These are phyloP conservation scores for Cytospora chrysosperma DNA, from an alignment of 2,329 filamentous ascomycete genomes.

Conservation along the genomic window DNA sequence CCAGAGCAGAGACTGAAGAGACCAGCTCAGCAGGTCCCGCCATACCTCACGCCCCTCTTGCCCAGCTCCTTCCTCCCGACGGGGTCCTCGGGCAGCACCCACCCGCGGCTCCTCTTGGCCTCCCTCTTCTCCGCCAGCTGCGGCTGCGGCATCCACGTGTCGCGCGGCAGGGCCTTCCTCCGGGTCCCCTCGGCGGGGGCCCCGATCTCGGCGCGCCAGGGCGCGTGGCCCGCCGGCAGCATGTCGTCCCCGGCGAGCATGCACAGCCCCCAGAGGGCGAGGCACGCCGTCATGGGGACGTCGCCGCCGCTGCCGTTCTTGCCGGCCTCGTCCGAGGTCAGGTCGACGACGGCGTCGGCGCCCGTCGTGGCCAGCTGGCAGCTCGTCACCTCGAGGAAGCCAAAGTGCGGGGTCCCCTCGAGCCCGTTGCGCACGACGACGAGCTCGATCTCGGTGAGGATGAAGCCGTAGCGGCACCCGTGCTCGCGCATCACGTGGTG, in stretches of 20 bases:
- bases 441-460: constrained; percentile 93
- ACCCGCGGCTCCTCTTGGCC: constrained; percentile 70
- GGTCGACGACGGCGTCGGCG: constrained; percentile 18
- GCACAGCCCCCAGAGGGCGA: constrained; percentile 77
- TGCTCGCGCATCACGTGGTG: constrained; percentile 94
- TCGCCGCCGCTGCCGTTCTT: constrained; percentile 31
- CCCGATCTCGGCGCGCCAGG: constrained; percentile 71
- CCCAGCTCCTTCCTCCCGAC: constrained; percentile 71
- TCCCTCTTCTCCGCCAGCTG: constrained; percentile 74
- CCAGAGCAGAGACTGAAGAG: background rate
- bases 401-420: constrained; percentile 74
- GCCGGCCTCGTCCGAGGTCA: constrained; percentile 29
- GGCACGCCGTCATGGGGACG: constrained; percentile 62
- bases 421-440: constrained; percentile 81
- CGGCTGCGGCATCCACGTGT: constrained; percentile 73
- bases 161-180: constrained; percentile 66
- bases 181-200: constrained; percentile 71
- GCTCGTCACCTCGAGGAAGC: constrained; percentile 74
- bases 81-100: constrained; percentile 74
- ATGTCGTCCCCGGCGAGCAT: constrained; percentile 39
- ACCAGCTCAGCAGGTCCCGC: constrained; percentile 30
- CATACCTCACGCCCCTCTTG: constrained; percentile 62
- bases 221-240: constrained; percentile 46
- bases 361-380: constrained; percentile 52
- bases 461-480: constrained; percentile 90